Base-by-base conservation (phyloP, 163 green algal species). In the Prototheca cutis region DNA sequence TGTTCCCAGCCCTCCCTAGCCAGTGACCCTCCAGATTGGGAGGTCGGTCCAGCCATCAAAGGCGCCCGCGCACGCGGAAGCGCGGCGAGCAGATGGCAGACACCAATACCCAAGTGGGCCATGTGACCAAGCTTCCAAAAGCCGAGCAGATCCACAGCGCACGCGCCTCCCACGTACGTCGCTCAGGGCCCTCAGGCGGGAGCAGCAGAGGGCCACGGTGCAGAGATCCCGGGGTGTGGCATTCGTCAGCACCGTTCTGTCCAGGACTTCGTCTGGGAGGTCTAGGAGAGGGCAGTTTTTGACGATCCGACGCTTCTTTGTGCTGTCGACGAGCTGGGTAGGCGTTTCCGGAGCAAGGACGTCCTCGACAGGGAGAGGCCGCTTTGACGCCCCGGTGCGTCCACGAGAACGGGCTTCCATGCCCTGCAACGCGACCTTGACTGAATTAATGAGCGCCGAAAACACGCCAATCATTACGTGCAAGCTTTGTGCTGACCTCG, bases 241-340 rank as follows among this genome's bases (percentile, higher is more conserved):
- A 17, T 47, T 2, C 2, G 8, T 8, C 2, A 61, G 3, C 0
- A 54, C 5, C 7, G 27, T 13, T 3, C 42, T 42, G 19, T 69
- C 62, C 25, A 69, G 47, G 6, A 69, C 31, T 33, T 63, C 62
- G 0, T 45, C 15, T 3, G 62, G 62, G 0, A 69, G 42, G 6
- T 25, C 42, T 23, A 63, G 29, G 19, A 66, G 39, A 1, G 5
- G 51, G n/a, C 28, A 54, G 34, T 13, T 4, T 13, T 13, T 19
- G 0, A 4, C 40, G 4, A 24, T 2, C 1, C 40, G 28, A 15
- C 8, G 17, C 29, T 42, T 21, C 27, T 31, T 36, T 21, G 28
- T 36, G 33, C 8, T 24, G 15, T 51, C 42, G 13, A 51, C 10
- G 42, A 21, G 18, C 42, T 51, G 42, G 13, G 42, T 51, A 21